Conservation (phyloP, 495 filamentous ascomycete species). For the Beverwykella pulmonaria region DNA sequence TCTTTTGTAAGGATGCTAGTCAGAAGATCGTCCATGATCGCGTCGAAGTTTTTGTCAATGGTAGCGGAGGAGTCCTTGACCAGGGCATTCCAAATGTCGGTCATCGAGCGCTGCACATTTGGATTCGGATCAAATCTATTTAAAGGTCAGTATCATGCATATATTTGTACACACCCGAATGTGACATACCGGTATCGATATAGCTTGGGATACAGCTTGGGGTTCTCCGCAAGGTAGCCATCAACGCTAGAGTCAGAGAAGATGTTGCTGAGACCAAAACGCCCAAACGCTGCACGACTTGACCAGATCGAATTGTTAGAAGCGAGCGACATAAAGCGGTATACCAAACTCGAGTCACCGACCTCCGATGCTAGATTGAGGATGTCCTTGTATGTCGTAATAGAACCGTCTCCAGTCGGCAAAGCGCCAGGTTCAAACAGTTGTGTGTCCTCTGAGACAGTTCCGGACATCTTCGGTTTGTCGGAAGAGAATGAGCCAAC, state of each 20-base stretch:
- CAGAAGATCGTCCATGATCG: conserved; percentile 82
- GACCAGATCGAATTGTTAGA: conserved; percentile 95
- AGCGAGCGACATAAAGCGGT: conserved; percentile 95
- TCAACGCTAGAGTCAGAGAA: conserved; percentile 81
- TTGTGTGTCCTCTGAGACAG: conserved; percentile 84
- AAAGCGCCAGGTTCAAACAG: conserved; percentile 92
- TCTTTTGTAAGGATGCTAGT: conserved; percentile 84
- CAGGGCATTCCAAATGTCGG: conserved; percentile 91
- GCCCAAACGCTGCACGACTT: conserved; percentile 88
- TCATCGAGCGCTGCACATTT: conserved; percentile 91
- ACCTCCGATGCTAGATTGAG: conserved; percentile 91
- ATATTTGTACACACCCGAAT: not conserved
- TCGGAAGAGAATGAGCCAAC: conserved; percentile 81
- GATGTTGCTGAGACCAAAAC: conserved; percentile 88
- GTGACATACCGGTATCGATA: conserved; percentile 70
- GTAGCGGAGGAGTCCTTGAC: conserved; percentile 79
- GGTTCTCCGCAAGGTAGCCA: conserved; percentile 71
- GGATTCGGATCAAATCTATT: conserved; percentile 80
- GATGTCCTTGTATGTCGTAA: conserved; percentile 95
- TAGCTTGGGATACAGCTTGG: conserved; percentile 91
- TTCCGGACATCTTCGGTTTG: conserved; percentile 67
- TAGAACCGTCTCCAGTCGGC: conserved; percentile 83
- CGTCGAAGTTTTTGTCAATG: conserved; percentile 75
- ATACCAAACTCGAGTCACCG: conserved; percentile 90
- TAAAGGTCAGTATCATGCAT: not conserved